Base-by-base conservation (phyloP, 257 asterid species). In the Nicotiana attenuata region DNA sequence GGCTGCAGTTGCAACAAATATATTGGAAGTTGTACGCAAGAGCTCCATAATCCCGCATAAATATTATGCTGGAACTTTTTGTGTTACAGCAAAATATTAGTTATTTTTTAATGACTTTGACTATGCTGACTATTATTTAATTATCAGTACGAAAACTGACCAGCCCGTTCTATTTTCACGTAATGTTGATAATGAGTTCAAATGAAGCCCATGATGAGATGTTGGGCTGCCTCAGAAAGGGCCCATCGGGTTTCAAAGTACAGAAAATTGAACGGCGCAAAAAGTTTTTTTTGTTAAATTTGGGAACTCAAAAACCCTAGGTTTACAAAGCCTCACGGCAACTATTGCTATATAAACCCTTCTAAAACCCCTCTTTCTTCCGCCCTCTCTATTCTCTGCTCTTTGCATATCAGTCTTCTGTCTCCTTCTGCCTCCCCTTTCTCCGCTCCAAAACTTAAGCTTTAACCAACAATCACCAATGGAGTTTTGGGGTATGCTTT, bases 401-500 rank as follows among this genome's bases (percentile, higher is more conserved):
- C 80, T 15, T 61, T 3, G 45, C 81, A 22, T 60, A 17, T 16
- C 50, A 73, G 2, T 6, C 52, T 45, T 8, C 2, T 10, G 47
- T 47, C 31, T 11, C 56, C n/a, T 10, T 5, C 19, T 55, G 33
- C 20, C 2, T 22, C 26, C 33, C 33, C 68, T 41, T 41, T 41
- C 50, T 41, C 13, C 3, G 50, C 13, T 41, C 31, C 29, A 76
- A 56, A 2, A 13, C 14, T 22, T 7, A 1, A 14, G 5, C 24
- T 73, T 13, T 22, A 35, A 73, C 5, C 60, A 69, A 69, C 79
- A 38, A 41, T 59, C 81, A 35, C n/a, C 73, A 31, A 91, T 92
- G 96, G 96, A 90, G 89, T 92, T 92, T 69, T 92, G 96, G 96
- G 96, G 96, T 92, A 83, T 56, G 87, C 33, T 29, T 53, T 41